phyloP scores from a whole-genome alignment of 495 filamentous ascomycete species.

The Corynascus novoguineensis region DNA sequence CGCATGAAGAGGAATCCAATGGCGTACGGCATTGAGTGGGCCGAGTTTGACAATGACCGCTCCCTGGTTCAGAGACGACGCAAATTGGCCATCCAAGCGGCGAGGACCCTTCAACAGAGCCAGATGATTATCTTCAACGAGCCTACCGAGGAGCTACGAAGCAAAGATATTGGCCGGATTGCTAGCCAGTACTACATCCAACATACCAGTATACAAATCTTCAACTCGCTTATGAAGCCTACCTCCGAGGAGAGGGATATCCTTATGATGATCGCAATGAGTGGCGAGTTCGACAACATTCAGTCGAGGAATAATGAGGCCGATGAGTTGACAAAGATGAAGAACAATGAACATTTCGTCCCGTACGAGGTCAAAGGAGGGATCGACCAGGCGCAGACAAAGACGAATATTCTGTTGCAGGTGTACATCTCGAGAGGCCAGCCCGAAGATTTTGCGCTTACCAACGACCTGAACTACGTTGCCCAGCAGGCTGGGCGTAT shows the following conservation, averaged over 20 bases:
- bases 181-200: constrained; percentile 96
- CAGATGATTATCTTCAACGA: constrained; percentile 99
- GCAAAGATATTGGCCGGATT: constrained; percentile 93
- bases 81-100: constrained; percentile 80
- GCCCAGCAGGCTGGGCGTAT: constrained; percentile 94
- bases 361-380: constrained; percentile 70
- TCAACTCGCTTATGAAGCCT: constrained; percentile 86
- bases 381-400: constrained; percentile 73
- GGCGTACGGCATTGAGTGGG: constrained; percentile 91
- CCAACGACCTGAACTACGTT: constrained; percentile 89
- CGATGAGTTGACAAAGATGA: constrained; percentile 58
- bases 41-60: constrained; percentile 84
- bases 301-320: constrained; percentile 83
- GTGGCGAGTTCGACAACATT: constrained; percentile 95
- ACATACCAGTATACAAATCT: constrained; percentile 87
- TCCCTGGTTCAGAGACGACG: constrained; percentile 73
- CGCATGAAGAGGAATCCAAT: constrained; percentile 90
- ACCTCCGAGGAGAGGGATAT: constrained; percentile 80
- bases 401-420: constrained; percentile 94
- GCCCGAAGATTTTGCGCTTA: constrained; percentile 86
- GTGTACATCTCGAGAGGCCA: constrained; percentile 86
- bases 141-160: constrained; percentile 76
- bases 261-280: constrained; percentile 90
- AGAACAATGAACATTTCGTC: constrained; percentile 57
- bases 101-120: constrained; percentile 73